These are phyloP conservation scores for Fusarium caatingaense DNA, from an alignment of 2,329 filamentous ascomycete species.

Conservation along the genomic window DNA sequence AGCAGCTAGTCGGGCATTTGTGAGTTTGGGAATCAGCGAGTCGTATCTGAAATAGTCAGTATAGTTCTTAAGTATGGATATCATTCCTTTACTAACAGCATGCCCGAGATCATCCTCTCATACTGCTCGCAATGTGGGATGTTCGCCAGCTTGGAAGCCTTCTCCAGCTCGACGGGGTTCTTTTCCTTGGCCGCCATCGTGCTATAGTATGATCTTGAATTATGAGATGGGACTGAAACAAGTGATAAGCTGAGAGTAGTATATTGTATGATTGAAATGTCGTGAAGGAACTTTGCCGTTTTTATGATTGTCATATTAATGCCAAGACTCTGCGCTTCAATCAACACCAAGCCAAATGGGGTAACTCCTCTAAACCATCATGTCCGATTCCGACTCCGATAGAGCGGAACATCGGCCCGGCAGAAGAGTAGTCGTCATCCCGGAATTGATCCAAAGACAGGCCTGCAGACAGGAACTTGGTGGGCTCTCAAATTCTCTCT, in stretches of 20 bases:
- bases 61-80: fast-evolving
- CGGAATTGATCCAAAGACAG: constrained; percentile 31
- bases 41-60: constrained; percentile 55
- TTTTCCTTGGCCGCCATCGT: constrained; percentile 29
- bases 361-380: not conserved
- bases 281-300: not conserved
- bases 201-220: fast-evolving
- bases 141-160: constrained; percentile 54
- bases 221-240: fast-evolving
- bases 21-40: constrained; percentile 57
- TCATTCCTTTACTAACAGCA: constrained; percentile 57
- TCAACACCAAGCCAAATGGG: constrained; percentile 20
- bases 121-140: constrained; percentile 70
- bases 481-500: constrained; percentile 47
- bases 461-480: constrained; percentile 2
- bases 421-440: constrained; percentile 40
- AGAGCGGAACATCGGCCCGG: not conserved
- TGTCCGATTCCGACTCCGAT: constrained; percentile 13
- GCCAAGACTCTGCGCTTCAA: not conserved
- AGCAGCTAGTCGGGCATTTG: constrained; percentile 59
- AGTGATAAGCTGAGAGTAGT: fast-evolving
- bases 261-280: fast-evolving
- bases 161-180: constrained; percentile 24
- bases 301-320: not conserved
- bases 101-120: constrained; percentile 73